phyloP scores from a whole-genome alignment of 2,329 filamentous ascomycete species.

The Coniosporium tulheliwenetii region DNA sequence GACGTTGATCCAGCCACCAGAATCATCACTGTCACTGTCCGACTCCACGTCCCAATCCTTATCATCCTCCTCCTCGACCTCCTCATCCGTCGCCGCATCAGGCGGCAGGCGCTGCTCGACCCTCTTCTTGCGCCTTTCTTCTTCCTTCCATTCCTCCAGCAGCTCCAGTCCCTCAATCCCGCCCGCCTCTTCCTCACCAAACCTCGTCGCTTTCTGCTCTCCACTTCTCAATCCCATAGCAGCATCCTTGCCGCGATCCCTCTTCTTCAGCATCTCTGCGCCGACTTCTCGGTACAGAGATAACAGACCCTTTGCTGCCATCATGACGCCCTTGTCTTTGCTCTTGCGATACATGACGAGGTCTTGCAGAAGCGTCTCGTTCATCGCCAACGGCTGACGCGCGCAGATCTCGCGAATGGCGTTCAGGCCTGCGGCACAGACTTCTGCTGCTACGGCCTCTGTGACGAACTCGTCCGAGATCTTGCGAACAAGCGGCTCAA shows the following conservation, averaged over 20 bases:
- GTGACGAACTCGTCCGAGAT: constrained; percentile 98
- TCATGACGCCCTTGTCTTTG: constrained; percentile 98
- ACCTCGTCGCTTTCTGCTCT: constrained; percentile 59
- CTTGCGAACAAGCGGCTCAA: constrained; percentile 83
- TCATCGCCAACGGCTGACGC: constrained; percentile 90
- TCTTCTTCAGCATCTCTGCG: constrained; percentile 74
- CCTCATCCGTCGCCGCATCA: constrained; percentile 45
- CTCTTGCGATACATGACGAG: constrained; percentile 90
- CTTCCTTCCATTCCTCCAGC: constrained; percentile 83
- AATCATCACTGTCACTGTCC: constrained; percentile 48
- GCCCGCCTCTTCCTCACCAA: constrained; percentile 65
- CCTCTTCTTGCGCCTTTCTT: constrained; percentile 62
- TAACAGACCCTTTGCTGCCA: constrained; percentile 87
- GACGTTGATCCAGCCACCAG: constrained; percentile 87
- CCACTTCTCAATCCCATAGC: constrained; percentile 67
- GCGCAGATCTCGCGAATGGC: constrained; percentile 89
- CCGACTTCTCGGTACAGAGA: constrained; percentile 84
- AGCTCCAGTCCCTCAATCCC: constrained; percentile 86
- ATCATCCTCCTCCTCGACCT: constrained; percentile 44
- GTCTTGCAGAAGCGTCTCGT: constrained; percentile 87
- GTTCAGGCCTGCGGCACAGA: constrained; percentile 82
- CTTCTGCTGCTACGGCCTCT: constrained; percentile 79
- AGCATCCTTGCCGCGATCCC: constrained; percentile 82
- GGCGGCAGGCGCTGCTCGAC: constrained; percentile 50
- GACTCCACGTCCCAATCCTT: constrained; percentile 45